A percentile compares a stretch with the other conserved stretches of the same genome.
Conservation (phyloP, 1,284 basidiomycete genomes). For the Volvariella volvacea region DNA sequence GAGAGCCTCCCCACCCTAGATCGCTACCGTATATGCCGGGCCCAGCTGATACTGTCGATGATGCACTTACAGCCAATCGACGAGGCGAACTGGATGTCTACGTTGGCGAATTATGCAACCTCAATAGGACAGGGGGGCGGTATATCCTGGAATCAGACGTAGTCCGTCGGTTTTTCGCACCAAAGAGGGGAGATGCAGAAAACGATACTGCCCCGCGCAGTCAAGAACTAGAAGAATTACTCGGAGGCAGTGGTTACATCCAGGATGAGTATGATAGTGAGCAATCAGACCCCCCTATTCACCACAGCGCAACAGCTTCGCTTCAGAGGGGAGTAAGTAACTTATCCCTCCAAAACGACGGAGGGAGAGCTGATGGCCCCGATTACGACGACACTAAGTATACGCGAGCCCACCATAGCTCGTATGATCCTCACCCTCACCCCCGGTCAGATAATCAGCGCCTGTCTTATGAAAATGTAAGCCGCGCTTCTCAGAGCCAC, state of each 20-base stretch:
- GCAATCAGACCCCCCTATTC: not conserved
- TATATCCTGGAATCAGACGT: slow-evolving; percentile 81
- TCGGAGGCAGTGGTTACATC: slow-evolving; percentile 25
- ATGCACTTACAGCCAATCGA: slow-evolving; percentile 78
- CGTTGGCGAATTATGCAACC: slow-evolving; percentile 70
- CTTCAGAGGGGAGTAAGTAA: slow-evolving; percentile 41
- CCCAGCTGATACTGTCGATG: slow-evolving; percentile 80
- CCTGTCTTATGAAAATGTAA: slow-evolving; percentile 22
- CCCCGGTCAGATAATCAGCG: slow-evolving; percentile 17
- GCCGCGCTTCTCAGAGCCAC: slow-evolving; percentile 37
- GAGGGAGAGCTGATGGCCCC: slow-evolving; percentile 42
- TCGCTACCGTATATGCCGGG: slow-evolving; percentile 97
- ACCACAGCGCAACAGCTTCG: slow-evolving; percentile 18
- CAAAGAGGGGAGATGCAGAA: slow-evolving; percentile 84
- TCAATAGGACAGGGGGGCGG: slow-evolving; percentile 59
- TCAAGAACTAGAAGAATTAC: slow-evolving; percentile 51
- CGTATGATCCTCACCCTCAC: slow-evolving; percentile 24
- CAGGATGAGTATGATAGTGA: slow-evolving; percentile 19
- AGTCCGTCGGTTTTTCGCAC: slow-evolving; percentile 80
- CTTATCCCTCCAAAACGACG: slow-evolving; percentile 36
- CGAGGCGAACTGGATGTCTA: slow-evolving; percentile 87
- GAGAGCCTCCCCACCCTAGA: slow-evolving; percentile 54
- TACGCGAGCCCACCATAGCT: slow-evolving; percentile 34
- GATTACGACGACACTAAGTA: slow-evolving; percentile 59
- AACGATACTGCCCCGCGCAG: slow-evolving; percentile 54